Evolutionary conservation across 1,284 basidiomycete species (phyloP).

Genomic region (Kwoniella shivajii): DNA sequence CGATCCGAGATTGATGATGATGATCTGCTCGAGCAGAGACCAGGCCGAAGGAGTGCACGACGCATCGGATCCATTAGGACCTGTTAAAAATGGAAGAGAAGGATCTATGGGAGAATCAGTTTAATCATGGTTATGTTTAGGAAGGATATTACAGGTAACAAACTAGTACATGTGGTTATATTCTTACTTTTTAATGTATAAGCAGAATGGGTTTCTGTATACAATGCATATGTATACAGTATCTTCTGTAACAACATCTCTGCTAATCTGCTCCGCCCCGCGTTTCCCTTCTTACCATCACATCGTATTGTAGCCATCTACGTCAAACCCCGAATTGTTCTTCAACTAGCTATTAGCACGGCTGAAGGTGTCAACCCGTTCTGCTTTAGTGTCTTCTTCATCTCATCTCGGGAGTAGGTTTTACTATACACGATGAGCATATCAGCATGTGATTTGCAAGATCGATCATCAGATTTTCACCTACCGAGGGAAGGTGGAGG

Average conservation of each 20-base stretch:
- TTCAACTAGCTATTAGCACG: constrained; percentile 46
- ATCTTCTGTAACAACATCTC: not conserved
- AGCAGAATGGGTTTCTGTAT: not conserved
- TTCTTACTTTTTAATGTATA: too few relatives aligned
- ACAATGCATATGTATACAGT: not conserved
- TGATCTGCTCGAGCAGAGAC: not conserved
- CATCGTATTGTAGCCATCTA: too few relatives aligned
- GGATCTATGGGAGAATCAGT: too few relatives aligned
- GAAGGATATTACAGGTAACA: too few relatives aligned
- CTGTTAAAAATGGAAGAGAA: too few relatives aligned
- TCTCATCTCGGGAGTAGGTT: constrained; percentile 46
- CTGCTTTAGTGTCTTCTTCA: constrained; percentile 50
- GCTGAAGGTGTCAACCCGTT: constrained; percentile 55
- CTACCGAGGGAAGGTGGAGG: constrained; percentile 81
- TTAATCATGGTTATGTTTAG: too few relatives aligned
- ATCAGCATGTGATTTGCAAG: not conserved
- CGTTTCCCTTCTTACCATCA: too few relatives aligned
- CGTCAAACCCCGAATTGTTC: too few relatives aligned
- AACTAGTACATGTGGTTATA: too few relatives aligned
- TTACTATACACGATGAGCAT: constrained; percentile 33
- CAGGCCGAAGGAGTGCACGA: not conserved
- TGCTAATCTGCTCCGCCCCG: not conserved
- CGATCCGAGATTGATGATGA: too few relatives aligned
- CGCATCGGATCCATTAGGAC: not conserved
- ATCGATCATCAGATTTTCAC: constrained; percentile 25